Percentiles rank a stretch among this genome's conserved stretches.
These are phyloP conservation scores for Verticillium tricorpus DNA, from an alignment of 2,329 filamentous ascomycete species.

Conservation along the genomic window DNA sequence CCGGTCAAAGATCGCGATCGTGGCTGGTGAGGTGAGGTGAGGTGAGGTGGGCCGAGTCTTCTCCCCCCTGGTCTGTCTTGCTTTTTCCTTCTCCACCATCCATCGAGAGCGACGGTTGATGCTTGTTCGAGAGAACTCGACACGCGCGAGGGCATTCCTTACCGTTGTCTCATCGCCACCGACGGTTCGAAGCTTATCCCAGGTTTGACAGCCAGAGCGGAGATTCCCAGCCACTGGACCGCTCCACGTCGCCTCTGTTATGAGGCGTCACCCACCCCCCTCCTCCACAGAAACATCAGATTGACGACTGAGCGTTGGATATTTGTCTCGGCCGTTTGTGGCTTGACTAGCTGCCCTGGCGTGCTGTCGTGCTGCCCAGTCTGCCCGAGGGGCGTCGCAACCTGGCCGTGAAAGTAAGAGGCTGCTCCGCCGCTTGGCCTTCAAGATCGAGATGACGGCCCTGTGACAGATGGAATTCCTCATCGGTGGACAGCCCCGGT, in stretches of 20 bases:
- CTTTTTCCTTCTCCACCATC: neutral
- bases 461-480: neutral
- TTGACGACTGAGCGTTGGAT: neutral
- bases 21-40: neutral
- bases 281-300: neutral
- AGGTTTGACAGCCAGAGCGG: neutral
- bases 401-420: neutral
- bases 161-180: neutral
- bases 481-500: neutral
- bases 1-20: neutral
- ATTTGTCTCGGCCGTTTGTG: neutral
- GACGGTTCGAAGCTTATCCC: neutral
- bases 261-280: neutral
- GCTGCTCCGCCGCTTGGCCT: neutral
- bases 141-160: neutral
- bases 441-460: neutral
- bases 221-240: neutral
- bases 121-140: neutral
- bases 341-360: neutral
- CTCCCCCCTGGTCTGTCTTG: neutral
- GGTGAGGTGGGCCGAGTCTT: neutral
- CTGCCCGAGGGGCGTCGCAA: neutral
- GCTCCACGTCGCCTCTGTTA: neutral
- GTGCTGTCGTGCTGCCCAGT: neutral
- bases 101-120: neutral